Base-by-base conservation (phyloP, 805 yeast genomes). In the Lipomyces sp. region DNA sequence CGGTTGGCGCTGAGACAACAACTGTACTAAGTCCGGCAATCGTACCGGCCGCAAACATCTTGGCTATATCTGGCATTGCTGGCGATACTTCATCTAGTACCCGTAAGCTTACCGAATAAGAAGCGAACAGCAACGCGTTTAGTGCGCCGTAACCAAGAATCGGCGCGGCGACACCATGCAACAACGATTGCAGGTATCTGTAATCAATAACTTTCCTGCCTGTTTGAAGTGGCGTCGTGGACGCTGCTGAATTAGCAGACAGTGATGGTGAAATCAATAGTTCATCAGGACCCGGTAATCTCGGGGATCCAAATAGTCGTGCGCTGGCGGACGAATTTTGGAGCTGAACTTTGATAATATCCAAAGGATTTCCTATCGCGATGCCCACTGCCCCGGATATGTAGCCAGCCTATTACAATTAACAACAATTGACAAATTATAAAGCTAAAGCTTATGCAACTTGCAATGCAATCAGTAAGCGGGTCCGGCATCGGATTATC, bases 91-190 rank as follows among this genome's bases (percentile, higher is more conserved):
- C 48, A 13, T 66, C 59, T 8, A 68, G 53, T 13, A 63, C 13
- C 3, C 56, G 18, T 32, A 39, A 29, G 11, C 65, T 39, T 3
- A 58, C 18, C n/a, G 71, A 66, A 39, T 66, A 68, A 5, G 70
- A 63, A 3, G 67, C 63, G 37, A 68, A 68, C 39, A 68, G 53
- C 24, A 68, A 11, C 29, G 69, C 71, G 39, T 72, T 72, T 32
- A 72, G 57, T 10, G 74, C 73, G 11, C 74, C 74, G 53, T 69
- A 72, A 2, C 74, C 72, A 5, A 67, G 56, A 8, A 72, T 59
- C 5, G 74, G 74, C 11, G 74, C 74, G n/a, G 74, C 73, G 6
- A 66, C 68, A 24, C 74, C 74, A 15, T 71, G 66, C 34, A 72
- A 53, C 33, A 64, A 37, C 18, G 65, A 57, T 32, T 35, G 18